Percentiles rank a stretch among this genome's conserved stretches.
These are phyloP conservation scores for Onygenales sp. DNA, from an alignment of 2,329 filamentous ascomycete species.

Conservation along the genomic window DNA sequence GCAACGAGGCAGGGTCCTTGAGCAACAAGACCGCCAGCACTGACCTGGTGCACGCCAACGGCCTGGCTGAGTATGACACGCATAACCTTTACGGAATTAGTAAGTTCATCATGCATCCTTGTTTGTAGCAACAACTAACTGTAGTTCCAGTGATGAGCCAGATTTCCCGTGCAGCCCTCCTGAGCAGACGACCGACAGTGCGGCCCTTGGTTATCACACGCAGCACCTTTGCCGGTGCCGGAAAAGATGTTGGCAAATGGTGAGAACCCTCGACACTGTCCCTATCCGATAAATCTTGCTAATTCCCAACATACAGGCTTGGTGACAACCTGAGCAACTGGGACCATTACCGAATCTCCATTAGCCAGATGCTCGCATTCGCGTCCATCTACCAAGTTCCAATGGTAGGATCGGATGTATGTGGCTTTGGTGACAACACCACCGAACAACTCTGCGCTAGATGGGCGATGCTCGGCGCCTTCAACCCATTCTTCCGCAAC, in stretches of 20 bases:
- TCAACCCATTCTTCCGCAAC: conserved; percentile 67
- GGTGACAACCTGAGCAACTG: conserved; percentile 52
- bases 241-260: conserved; percentile 43
- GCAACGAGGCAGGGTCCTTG: conserved; percentile 44
- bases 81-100: conserved; percentile 61
- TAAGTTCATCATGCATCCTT: conserved; percentile 13
- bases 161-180: conserved; percentile 52
- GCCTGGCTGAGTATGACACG: conserved; percentile 54
- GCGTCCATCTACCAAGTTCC: conserved; percentile 58
- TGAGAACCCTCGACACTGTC: background rate
- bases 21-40: conserved; percentile 49
- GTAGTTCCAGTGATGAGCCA: conserved; percentile 49
- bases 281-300: background rate
- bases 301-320: conserved; percentile 28
- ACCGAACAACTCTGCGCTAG: conserved; percentile 62
- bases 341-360: conserved; percentile 50
- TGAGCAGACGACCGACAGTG: conserved; percentile 46
- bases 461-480: conserved; percentile 66
- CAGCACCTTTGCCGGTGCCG: conserved; percentile 60
- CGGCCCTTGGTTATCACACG: conserved; percentile 60
- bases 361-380: conserved; percentile 52
- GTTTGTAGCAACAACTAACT: conserved; percentile 2
- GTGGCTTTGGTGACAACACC: conserved; percentile 61
- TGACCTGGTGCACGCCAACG: conserved; percentile 54
- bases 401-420: conserved; percentile 64